Conservation (phyloP, 371 early-diverging fungal species). For the Batrachochytrium dendrobatidis region DNA sequence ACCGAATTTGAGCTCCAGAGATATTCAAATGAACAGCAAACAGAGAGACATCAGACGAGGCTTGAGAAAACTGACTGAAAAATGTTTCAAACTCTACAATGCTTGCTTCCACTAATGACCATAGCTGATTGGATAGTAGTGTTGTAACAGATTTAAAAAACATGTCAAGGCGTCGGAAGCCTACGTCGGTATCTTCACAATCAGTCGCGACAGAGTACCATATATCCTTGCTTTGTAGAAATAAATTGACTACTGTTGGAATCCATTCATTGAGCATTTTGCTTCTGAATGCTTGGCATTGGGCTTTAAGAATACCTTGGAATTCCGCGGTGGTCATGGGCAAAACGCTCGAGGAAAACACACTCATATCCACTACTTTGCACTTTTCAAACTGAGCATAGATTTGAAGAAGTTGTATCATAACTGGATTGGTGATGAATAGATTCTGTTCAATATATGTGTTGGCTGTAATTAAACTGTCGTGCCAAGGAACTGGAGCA, state of each 20-base stretch:
- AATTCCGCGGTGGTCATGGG: conserved; percentile 48
- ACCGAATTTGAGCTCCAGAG: conserved; percentile 43
- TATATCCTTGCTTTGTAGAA: conserved; percentile 38
- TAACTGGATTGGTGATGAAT: conserved; percentile 44
- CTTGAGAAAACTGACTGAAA: conserved; percentile 31
- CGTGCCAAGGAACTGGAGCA: conserved; percentile 54
- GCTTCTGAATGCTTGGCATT: conserved; percentile 38
- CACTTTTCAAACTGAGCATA: conserved; percentile 25
- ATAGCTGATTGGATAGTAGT: conserved; percentile 48
- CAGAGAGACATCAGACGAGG: conserved; percentile 29
- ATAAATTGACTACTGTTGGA: conserved; percentile 42
- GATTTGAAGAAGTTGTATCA: conserved; percentile 32
- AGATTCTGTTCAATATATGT: conserved; percentile 29
- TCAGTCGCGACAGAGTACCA: conserved; percentile 46
- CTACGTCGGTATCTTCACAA: conserved; percentile 38
- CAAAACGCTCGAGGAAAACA: conserved; percentile 30
- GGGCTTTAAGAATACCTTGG: conserved; percentile 32
- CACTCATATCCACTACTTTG: conserved; percentile 37
- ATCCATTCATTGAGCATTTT: conserved; percentile 48
- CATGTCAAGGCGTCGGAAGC: conserved; percentile 38
- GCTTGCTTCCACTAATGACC: conserved; percentile 33
- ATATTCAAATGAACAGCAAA: conserved; percentile 38
- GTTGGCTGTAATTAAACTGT: conserved; percentile 18
- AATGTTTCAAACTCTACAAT: conserved; percentile 41
- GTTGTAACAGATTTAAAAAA: conserved; percentile 49